Evolutionary conservation across 345 rosid genomes (phyloP).

Genomic region (Laguncularia racemosa): DNA sequence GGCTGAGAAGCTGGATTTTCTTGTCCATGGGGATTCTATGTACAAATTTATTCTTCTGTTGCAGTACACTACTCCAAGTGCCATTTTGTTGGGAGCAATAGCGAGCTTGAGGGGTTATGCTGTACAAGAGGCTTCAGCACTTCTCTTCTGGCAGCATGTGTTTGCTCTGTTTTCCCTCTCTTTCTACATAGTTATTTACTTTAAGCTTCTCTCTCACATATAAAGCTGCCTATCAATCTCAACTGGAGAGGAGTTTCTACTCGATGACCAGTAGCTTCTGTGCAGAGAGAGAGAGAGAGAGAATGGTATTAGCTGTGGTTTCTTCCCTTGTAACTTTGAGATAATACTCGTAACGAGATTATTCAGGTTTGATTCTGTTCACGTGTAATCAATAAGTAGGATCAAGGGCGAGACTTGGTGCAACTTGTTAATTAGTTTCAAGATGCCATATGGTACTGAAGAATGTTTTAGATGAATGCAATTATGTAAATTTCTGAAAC

Average conservation of each 20-base stretch:
- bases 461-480: too few relatives aligned
- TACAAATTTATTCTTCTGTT: slow-evolving; percentile 68
- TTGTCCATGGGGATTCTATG: slow-evolving; percentile 57
- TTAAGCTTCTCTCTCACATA: slow-evolving; percentile 37
- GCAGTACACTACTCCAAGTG: slow-evolving; percentile 93
- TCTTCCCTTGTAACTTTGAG: too few relatives aligned
- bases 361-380: too few relatives aligned
- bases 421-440: too few relatives aligned
- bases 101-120: slow-evolving; percentile 90
- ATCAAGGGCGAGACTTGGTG: too few relatives aligned
- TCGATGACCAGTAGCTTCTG: too few relatives aligned
- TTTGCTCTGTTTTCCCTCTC: slow-evolving; percentile 77
- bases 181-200: slow-evolving; percentile 57
- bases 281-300: neutral
- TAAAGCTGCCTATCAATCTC: neutral
- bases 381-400: too few relatives aligned
- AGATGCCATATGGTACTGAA: too few relatives aligned
- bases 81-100: slow-evolving; percentile 84
- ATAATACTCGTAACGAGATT: too few relatives aligned
- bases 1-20: slow-evolving; percentile 50
- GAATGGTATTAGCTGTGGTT: too few relatives aligned
- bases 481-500: too few relatives aligned
- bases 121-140: slow-evolving; percentile 76
- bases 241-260: too few relatives aligned
- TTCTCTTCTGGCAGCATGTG: slow-evolving; percentile 91